A percentile compares a stretch with the other conserved stretches of the same genome.
Conservation (phyloP, 2,329 filamentous ascomycete species). For the Cordyceps pruinosa region DNA sequence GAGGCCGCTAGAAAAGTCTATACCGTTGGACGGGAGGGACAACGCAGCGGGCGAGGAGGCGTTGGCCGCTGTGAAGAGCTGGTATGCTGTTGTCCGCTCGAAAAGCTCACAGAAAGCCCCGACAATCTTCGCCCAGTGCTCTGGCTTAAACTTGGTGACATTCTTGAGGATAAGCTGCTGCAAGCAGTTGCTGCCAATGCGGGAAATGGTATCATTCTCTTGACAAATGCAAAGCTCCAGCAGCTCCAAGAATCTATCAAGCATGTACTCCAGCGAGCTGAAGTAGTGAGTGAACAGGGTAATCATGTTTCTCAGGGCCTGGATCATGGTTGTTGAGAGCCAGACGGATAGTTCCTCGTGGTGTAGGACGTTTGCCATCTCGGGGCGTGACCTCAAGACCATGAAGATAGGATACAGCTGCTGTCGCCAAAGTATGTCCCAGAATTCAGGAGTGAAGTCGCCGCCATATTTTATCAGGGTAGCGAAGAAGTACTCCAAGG, state of each 20-base stretch:
- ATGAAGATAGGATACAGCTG: conserved; percentile 97
- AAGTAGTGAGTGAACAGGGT: conserved; percentile 99
- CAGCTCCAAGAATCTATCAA: conserved; percentile 92
- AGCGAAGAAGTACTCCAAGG: conserved; percentile 94
- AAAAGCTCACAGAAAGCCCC: conserved; percentile 95
- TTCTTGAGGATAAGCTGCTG: conserved; percentile 97
- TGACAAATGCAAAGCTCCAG: conserved; percentile 95
- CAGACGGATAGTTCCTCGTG: conserved; percentile 97
- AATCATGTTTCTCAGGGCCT: conserved; percentile 96
- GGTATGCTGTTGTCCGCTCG: conserved; percentile 86
- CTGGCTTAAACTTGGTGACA: conserved; percentile 78
- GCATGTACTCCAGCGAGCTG: conserved; percentile 91
- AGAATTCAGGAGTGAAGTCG: conserved; percentile 89
- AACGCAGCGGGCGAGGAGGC: conserved; percentile 47
- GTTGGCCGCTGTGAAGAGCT: conserved; percentile 81
- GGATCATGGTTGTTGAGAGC: conserved; percentile 99
- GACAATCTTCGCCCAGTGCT: conserved; percentile 92
- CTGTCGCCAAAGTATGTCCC: conserved; percentile 97
- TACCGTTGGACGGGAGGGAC: conserved; percentile 45
- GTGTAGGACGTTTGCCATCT: conserved; percentile 91
- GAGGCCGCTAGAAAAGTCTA: conserved; percentile 41
- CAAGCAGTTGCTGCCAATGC: conserved; percentile 96
- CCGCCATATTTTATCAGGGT: conserved; percentile 84
- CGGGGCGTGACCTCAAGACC: conserved; percentile 90
- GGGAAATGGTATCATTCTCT: conserved; percentile 95